Evolutionary conservation across 2,329 filamentous ascomycete genomes (phyloP), one percentile per base, ranked within the genome.

Genomic region (Fusarium secorum): DNA sequence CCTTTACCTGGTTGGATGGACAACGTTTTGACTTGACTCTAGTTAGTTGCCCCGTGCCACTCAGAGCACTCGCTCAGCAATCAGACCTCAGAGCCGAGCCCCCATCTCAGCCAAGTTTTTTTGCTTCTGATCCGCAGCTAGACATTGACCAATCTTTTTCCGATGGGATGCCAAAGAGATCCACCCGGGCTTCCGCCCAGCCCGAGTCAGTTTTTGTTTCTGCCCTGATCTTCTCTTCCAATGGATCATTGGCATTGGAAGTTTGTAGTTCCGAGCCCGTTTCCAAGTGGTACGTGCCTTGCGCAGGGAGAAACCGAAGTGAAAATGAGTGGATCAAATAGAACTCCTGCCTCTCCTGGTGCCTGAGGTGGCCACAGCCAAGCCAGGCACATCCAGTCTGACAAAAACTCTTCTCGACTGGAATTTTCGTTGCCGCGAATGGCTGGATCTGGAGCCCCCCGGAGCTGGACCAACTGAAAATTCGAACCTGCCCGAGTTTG

Each of bases 1-100:
- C 53, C 38, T 49, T 52, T 42, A 46, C 60, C 56, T 76, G 74
- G 74, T 76, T 75, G 74, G 74, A 68, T 76, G 60, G 74, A 49
- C 74, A 76, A 75, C 74, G 33, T 63, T 68, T 63, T 41, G 28
- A 41, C 64, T 54, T 63, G 44, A 46, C 64, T 64, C 36, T 57
- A 72, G 58, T 73, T 57, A 72, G 58, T 73, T 73, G 71, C 61
- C 65, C 71, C 61, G 66, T 75, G 67, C 67, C 73, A 70, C 22
- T 26, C 30, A 35, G 30, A 26, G 30, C 22, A 35, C 30, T 32
- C 20, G 11, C 45, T 22, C 45, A 48, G n/a, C 28, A 49, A 49
- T 49, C 28, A 49, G n/a, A 49, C n/a, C 66, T 52, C 46, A 56
- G 56, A 72, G 52, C 64, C 68, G 55, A 61, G 59, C 39, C 41